Percentiles rank a stretch among this genome's conserved stretches.
phyloP scores from a whole-genome alignment of 345 rosid genomes.

The Punica granatum region DNA sequence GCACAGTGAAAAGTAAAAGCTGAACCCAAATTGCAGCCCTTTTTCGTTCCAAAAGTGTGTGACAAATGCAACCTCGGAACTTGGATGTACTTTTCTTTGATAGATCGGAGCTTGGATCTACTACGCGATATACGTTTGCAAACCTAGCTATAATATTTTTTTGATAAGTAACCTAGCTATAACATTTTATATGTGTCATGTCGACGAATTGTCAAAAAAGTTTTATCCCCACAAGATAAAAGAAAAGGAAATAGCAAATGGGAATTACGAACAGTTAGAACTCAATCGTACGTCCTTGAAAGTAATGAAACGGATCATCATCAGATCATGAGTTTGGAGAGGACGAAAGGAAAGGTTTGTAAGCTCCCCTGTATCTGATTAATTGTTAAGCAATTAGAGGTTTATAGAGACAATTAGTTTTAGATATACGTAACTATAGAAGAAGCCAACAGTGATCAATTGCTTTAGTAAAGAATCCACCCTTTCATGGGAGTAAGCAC shows the following conservation, averaged over 20 bases:
- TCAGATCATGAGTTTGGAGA: no score
- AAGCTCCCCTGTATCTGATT: neutral
- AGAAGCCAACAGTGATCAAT: neutral
- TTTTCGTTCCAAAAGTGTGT: no score
- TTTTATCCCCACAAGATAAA: neutral
- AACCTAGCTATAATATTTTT: no score
- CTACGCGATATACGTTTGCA: neutral
- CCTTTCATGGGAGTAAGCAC: constrained; percentile 4
- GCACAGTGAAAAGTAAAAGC: no score
- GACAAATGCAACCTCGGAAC: neutral
- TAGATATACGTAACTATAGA: no score
- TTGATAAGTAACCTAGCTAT: no score
- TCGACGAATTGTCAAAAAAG: neutral
- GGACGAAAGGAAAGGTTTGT: no score
- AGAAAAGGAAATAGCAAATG: neutral
- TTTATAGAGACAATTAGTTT: neutral
- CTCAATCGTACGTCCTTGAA: neutral
- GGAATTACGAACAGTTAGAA: neutral
- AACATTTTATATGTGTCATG: neutral
- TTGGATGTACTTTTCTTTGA: no score
- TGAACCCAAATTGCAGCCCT: no score
- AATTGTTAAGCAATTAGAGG: neutral
- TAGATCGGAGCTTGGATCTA: no score
- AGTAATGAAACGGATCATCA: neutral
- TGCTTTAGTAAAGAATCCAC: no score